These are phyloP conservation scores for Salvia miltiorrhiza DNA, from an alignment of 257 asterid species.

Conservation along the genomic window DNA sequence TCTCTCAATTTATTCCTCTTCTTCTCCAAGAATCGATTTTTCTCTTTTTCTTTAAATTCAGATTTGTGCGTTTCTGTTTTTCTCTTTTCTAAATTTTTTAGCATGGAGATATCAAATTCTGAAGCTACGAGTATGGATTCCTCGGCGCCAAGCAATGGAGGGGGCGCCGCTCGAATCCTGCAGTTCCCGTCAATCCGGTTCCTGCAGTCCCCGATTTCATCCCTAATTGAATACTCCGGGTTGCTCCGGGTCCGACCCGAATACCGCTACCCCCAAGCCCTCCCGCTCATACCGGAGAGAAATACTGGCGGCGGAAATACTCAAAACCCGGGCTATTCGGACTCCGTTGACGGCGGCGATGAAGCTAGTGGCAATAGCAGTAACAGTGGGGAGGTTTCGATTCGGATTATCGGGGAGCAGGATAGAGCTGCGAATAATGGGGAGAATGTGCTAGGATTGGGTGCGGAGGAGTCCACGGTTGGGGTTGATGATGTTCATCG, in stretches of 20 bases:
- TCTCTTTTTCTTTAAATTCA: background rate
- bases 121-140: constrained; percentile 35
- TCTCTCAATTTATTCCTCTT: constrained; percentile 13
- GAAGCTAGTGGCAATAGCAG: constrained; percentile 13
- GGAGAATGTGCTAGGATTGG: constrained; percentile 39
- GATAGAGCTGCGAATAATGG: constrained; percentile 34
- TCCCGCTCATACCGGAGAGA: constrained; percentile 31
- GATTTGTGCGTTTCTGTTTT: background rate
- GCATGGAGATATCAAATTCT: constrained; percentile 54
- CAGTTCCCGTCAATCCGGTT: constrained; percentile 49
- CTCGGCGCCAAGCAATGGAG: constrained; percentile 36
- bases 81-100: background rate
- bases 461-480: constrained; percentile 25
- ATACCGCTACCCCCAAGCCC: constrained; percentile 43
- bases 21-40: constrained; percentile 30
- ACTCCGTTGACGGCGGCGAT: constrained; percentile 18
- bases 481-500: constrained; percentile 33
- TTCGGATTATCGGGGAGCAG: constrained; percentile 60
- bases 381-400: constrained; percentile 68
- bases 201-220: constrained; percentile 45
- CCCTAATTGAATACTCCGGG: constrained; percentile 72
- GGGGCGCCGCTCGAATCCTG: constrained; percentile 29
- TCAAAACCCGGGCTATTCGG: constrained; percentile 17
- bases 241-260: constrained; percentile 55
- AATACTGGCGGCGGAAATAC: constrained; percentile 6